phyloP scores from a whole-genome alignment of 805 yeast species.

The Hanseniaspora clermontiae region DNA sequence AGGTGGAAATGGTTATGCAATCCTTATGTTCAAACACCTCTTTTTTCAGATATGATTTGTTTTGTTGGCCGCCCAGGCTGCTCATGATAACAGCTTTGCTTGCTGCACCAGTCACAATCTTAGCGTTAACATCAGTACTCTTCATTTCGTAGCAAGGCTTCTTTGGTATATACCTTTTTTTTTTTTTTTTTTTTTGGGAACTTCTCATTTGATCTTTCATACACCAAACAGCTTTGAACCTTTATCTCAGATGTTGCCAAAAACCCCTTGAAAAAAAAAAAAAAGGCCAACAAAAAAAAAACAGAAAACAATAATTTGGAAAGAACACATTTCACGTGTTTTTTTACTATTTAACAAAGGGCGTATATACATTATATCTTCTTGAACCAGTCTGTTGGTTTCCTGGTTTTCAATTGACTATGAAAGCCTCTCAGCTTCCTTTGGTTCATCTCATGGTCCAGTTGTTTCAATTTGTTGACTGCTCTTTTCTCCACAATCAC shows the following conservation, averaged over 20 bases:
- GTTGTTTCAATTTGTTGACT: conserved; percentile 1
- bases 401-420: conserved; percentile 9
- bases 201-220: too few species aligned
- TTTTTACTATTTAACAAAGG: too few species aligned
- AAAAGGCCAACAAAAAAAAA: too few species aligned
- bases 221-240: too few species aligned
- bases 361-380: neutral
- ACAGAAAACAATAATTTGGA: too few species aligned
- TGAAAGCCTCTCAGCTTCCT: neutral
- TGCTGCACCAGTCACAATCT: conserved; percentile 7
- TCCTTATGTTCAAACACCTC: conserved; percentile 11
- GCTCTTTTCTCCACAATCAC: neutral
- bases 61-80: neutral
- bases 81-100: neutral
- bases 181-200: neutral
- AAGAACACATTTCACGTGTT: neutral
- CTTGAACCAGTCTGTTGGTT: conserved; percentile 4
- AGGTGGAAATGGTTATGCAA: neutral
- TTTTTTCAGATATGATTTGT: neutral
- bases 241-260: too few species aligned
- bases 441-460: conserved; percentile 8
- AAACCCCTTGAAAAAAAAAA: too few species aligned
- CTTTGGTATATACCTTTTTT: neutral
- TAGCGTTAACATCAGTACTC: neutral
- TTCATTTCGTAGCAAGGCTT: neutral